A percentile compares a stretch with the other conserved stretches of the same genome.
Evolutionary conservation across 192 early-diverging fungal species (phyloP).

Genomic region (Oehlia diaphana): DNA sequence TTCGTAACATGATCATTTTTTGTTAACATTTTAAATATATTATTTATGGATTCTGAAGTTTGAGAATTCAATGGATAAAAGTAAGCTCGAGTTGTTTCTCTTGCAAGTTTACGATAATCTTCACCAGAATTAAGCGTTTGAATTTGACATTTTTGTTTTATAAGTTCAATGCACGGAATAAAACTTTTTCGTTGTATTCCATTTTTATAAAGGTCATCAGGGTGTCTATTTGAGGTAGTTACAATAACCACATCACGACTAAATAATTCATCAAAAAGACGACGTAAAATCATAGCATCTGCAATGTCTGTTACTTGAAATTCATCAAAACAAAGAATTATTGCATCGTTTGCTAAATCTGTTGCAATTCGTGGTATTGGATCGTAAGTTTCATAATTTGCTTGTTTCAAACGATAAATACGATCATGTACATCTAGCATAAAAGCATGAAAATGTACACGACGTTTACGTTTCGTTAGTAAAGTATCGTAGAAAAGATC

Average conservation of each 20-base stretch:
- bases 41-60: slow-evolving; percentile 50
- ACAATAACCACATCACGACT: slow-evolving; percentile 82
- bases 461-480: slow-evolving; percentile 68
- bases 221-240: slow-evolving; percentile 92
- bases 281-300: slow-evolving; percentile 92
- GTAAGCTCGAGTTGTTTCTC: slow-evolving; percentile 64
- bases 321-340: slow-evolving; percentile 95
- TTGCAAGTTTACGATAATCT: slow-evolving; percentile 79
- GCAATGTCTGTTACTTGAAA: slow-evolving; percentile 98
- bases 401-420: slow-evolving; percentile 60
- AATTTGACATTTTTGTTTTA: slow-evolving; percentile 80
- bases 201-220: slow-evolving; percentile 92
- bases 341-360: slow-evolving; percentile 77
- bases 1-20: slow-evolving; percentile 40
- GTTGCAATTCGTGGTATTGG: slow-evolving; percentile 75
- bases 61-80: slow-evolving; percentile 64
- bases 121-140: slow-evolving; percentile 86
- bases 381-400: slow-evolving; percentile 53
- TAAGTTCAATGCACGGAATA: slow-evolving; percentile 84
- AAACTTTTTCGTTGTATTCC: slow-evolving; percentile 94
- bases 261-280: slow-evolving; percentile 81
- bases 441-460: slow-evolving; percentile 97
- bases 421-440: slow-evolving; percentile 91
- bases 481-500: slow-evolving; percentile 90
- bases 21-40: slow-evolving; percentile 38